A percentile compares a stretch with the other conserved stretches of the same genome.
phyloP scores from a whole-genome alignment of 371 early-diverging fungal genomes.

The Apophysomyces variabilis region DNA sequence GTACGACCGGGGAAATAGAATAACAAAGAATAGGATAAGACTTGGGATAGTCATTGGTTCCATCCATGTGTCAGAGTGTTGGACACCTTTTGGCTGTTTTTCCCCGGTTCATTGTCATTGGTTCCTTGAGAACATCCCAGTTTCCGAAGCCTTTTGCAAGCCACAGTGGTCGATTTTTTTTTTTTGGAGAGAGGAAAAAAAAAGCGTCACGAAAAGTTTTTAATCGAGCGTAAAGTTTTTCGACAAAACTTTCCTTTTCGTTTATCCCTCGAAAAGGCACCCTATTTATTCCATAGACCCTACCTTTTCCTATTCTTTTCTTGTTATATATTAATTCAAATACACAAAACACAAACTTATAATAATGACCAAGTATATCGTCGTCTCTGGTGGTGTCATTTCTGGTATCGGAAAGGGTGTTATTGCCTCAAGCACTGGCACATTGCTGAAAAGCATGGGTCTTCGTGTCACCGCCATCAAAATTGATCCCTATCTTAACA shows the following conservation, averaged over 20 bases:
- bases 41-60: too few species aligned
- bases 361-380: constrained; percentile 88
- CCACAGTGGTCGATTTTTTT: constrained; percentile 3
- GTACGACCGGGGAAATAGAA: too few species aligned
- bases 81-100: too few species aligned
- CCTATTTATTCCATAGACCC: constrained; percentile 14
- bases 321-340: constrained; percentile 9
- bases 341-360: constrained; percentile 6
- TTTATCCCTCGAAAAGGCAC: constrained; percentile 24
- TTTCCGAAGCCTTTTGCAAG: neutral
- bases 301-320: constrained; percentile 8
- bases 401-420: constrained; percentile 99
- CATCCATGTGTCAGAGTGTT: too few species aligned
- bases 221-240: neutral
- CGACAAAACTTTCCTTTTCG: constrained; percentile 18
- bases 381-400: constrained; percentile 99
- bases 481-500: constrained; percentile 99
- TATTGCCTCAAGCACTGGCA: constrained; percentile 97
- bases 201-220: constrained; percentile 1
- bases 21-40: too few species aligned
- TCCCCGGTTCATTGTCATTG: too few species aligned
- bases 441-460: constrained; percentile 94
- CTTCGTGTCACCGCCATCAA: constrained; percentile 98
- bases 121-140: too few species aligned
- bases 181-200: neutral